Percentiles rank a stretch among this genome's conserved stretches.
Evolutionary conservation across 805 yeast species (phyloP).

Genomic region (Wickerhamiella vanderwaltii): DNA sequence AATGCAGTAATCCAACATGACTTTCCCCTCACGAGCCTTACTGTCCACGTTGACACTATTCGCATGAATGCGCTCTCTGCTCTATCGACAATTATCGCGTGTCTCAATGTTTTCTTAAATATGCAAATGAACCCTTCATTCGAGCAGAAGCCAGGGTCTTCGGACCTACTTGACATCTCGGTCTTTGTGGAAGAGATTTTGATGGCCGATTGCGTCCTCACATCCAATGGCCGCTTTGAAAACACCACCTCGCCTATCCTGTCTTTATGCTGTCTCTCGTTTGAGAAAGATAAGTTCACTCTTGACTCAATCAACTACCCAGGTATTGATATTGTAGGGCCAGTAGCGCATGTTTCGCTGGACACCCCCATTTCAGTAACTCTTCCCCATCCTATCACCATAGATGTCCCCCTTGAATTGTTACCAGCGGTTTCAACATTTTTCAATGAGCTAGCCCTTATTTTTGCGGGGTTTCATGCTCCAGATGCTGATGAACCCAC

Average conservation of each 20-base stretch:
- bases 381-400: constrained; percentile 9
- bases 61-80: constrained; percentile 12
- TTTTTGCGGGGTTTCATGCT: constrained; percentile 7
- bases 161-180: background rate
- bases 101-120: constrained; percentile 11
- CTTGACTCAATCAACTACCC: constrained; percentile 10
- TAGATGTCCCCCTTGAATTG: background rate
- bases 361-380: background rate
- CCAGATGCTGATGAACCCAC: constrained; percentile 17
- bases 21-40: background rate
- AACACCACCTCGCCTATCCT: background rate
- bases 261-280: background rate
- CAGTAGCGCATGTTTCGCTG: constrained; percentile 11
- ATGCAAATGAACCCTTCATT: too few relatives aligned
- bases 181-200: background rate
- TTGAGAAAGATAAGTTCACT: background rate
- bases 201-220: constrained; percentile 6
- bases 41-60: constrained; percentile 4
- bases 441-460: background rate
- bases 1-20: background rate
- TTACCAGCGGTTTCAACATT: background rate
- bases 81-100: constrained; percentile 7
- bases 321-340: constrained; percentile 14
- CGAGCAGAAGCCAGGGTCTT: background rate
- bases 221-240: constrained; percentile 4